Evolutionary conservation across 805 yeast species (phyloP).

Genomic region (Saccharomycopsis oosterbeekiorum): DNA sequence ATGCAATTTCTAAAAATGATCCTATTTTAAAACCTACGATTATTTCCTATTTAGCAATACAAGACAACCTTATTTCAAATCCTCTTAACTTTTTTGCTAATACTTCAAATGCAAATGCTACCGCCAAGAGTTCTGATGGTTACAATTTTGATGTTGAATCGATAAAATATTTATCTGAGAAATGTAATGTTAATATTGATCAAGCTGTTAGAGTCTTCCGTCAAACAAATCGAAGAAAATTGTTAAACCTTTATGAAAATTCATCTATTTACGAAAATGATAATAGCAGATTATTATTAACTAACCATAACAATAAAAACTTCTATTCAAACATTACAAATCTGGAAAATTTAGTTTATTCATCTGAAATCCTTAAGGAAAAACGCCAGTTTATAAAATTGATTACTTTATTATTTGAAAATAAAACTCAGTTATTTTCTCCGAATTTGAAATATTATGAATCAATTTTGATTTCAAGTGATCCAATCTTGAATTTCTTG

Average conservation of each 20-base stretch:
- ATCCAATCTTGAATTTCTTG: not conserved
- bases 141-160: slow-evolving; percentile 1
- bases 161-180: slow-evolving; percentile 20
- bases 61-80: not conserved
- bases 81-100: slow-evolving; percentile 5
- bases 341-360: slow-evolving; percentile 6
- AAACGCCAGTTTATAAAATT: slow-evolving; percentile 9
- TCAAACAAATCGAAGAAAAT: slow-evolving; percentile 26
- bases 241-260: slow-evolving; percentile 6
- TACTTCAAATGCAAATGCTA: not conserved
- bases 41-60: slow-evolving; percentile 2
- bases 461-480: not conserved
- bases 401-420: slow-evolving; percentile 2
- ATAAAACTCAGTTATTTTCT: slow-evolving; percentile 6
- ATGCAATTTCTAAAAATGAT: slow-evolving; percentile 10
- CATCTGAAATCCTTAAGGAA: slow-evolving; percentile 10
- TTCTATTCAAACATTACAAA: not conserved
- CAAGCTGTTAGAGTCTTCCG: slow-evolving; percentile 42
- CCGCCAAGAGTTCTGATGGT: slow-evolving; percentile 1
- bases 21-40: slow-evolving; percentile 1
- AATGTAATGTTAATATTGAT: slow-evolving; percentile 30
- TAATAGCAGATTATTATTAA: slow-evolving; percentile 24
- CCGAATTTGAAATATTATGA: not conserved
- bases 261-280: slow-evolving; percentile 23
- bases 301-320: slow-evolving; percentile 2